Evolutionary conservation across 805 yeast species (phyloP).

Genomic region (Spathaspora girioi): DNA sequence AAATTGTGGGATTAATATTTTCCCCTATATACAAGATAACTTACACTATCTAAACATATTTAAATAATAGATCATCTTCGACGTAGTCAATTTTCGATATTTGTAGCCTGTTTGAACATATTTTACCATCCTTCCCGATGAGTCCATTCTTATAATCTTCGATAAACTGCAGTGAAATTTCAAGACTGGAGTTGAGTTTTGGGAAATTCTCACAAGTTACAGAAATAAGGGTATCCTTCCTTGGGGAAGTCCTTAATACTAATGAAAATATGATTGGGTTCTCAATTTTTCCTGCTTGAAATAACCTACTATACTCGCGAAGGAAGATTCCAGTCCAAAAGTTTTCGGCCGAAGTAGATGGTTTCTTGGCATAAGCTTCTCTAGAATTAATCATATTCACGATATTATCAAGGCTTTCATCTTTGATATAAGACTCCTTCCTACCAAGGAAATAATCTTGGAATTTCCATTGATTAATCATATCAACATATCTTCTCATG

Average conservation of each 20-base stretch:
- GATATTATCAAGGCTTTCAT: neutral
- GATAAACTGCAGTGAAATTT: constrained; percentile 16
- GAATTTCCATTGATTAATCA: constrained; percentile 76
- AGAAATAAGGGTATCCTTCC: constrained; percentile 19
- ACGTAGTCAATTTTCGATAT: constrained; percentile 29
- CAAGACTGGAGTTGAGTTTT: constrained; percentile 17
- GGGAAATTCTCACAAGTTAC: constrained; percentile 26
- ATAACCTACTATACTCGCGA: constrained; percentile 20
- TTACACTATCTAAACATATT: constrained; percentile 4
- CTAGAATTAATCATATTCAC: constrained; percentile 1
- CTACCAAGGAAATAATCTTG: constrained; percentile 14
- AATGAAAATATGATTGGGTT: constrained; percentile 13
- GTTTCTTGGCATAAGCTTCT: neutral
- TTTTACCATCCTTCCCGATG: constrained; percentile 18
- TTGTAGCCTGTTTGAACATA: constrained; percentile 14
- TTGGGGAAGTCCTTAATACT: constrained; percentile 17
- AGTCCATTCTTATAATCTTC: constrained; percentile 17
- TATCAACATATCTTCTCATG: constrained; percentile 75
- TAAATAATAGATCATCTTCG: constrained; percentile 30
- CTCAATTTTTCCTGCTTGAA: constrained; percentile 11
- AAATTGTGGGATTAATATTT: neutral
- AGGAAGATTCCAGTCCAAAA: constrained; percentile 39
- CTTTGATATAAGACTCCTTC: neutral
- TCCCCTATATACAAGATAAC: constrained; percentile 3
- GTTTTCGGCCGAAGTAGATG: neutral